These are phyloP conservation scores for Heliosperma pusillum DNA, from an alignment of 148 eudicot species.

Conservation along the genomic window DNA sequence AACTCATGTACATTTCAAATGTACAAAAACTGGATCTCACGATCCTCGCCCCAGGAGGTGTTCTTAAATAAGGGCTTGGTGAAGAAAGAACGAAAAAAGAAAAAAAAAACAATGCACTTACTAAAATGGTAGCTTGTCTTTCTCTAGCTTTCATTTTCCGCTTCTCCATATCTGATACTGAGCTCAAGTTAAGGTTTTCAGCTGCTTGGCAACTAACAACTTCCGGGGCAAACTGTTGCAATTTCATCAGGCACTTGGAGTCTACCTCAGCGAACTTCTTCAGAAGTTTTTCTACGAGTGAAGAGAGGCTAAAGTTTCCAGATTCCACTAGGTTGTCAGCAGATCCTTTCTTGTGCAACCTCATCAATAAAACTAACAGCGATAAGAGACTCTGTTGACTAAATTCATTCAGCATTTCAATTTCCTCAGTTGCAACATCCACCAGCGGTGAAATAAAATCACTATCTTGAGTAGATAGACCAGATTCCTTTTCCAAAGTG, in stretches of 20 bases:
- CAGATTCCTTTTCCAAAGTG: constrained; percentile 43
- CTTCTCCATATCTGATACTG: constrained; percentile 57
- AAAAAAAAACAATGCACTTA: constrained; percentile 27
- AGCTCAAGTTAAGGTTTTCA: constrained; percentile 23
- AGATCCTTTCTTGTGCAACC: constrained; percentile 54
- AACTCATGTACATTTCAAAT: background rate
- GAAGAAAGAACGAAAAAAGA: background rate
- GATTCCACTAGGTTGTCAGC: constrained; percentile 44
- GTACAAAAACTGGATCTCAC: background rate
- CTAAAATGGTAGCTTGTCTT: constrained; percentile 91
- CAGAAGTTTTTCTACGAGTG: constrained; percentile 57
- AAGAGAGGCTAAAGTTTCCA: constrained; percentile 59
- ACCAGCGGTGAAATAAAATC: constrained; percentile 50
- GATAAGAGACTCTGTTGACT: constrained; percentile 70
- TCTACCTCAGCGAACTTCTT: constrained; percentile 76
- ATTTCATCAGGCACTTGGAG: constrained; percentile 52
- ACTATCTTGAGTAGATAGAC: constrained; percentile 30
- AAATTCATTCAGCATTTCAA: constrained; percentile 32
- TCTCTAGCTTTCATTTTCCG: constrained; percentile 94
- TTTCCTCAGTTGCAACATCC: constrained; percentile 69
- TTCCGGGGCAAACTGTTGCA: constrained; percentile 72
- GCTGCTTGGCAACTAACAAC: constrained; percentile 41
- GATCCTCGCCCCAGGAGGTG: no score
- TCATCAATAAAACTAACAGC: constrained; percentile 77
- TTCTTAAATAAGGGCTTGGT: background rate